Evolutionary conservation across 208 protist genomes (phyloP).

Genomic region (Trypanosoma brucei): DNA sequence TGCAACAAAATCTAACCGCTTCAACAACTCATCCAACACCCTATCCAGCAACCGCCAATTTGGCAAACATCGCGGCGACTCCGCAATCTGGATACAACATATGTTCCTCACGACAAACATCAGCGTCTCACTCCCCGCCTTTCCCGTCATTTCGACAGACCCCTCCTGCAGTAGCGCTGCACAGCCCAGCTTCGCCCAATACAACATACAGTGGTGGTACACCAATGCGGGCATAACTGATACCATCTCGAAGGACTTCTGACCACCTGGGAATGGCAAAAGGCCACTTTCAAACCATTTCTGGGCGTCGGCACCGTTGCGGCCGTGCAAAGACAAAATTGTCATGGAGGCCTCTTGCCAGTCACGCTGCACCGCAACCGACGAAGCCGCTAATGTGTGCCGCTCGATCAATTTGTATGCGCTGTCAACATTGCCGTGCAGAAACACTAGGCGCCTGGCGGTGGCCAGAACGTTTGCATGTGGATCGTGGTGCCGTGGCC

Average conservation of each 20-base stretch:
- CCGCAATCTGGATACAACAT: slow-evolving; percentile 31
- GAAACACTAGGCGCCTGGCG: slow-evolving; percentile 19
- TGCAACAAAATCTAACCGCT: not conserved
- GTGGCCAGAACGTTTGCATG: slow-evolving; percentile 36
- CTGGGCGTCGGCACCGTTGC: not conserved
- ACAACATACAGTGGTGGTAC: slow-evolving; percentile 16
- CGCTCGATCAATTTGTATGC: slow-evolving; percentile 4
- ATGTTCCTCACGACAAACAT: slow-evolving; percentile 45
- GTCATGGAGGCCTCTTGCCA: slow-evolving; percentile 53
- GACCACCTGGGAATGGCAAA: slow-evolving; percentile 12
- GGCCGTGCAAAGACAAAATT: slow-evolving; percentile 7
- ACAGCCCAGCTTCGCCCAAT: slow-evolving; percentile 14
- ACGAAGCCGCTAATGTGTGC: slow-evolving; percentile 14
- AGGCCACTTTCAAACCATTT: slow-evolving; percentile 15
- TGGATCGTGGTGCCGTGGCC: slow-evolving; percentile 22
- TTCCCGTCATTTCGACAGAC: not conserved
- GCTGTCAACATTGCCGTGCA: slow-evolving; percentile 6
- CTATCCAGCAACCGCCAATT: slow-evolving; percentile 45
- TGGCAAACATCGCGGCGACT: slow-evolving; percentile 43
- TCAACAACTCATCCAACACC: slow-evolving; percentile 15
- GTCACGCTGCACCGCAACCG: slow-evolving; percentile 29
- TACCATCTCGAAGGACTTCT: not conserved
- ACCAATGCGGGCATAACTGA: slow-evolving; percentile 3
- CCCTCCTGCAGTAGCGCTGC: not conserved
- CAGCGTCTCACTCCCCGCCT: slow-evolving; percentile 28